phyloP scores from a whole-genome alignment of 106 monocot species.

The Apostasia shenzhenica region DNA sequence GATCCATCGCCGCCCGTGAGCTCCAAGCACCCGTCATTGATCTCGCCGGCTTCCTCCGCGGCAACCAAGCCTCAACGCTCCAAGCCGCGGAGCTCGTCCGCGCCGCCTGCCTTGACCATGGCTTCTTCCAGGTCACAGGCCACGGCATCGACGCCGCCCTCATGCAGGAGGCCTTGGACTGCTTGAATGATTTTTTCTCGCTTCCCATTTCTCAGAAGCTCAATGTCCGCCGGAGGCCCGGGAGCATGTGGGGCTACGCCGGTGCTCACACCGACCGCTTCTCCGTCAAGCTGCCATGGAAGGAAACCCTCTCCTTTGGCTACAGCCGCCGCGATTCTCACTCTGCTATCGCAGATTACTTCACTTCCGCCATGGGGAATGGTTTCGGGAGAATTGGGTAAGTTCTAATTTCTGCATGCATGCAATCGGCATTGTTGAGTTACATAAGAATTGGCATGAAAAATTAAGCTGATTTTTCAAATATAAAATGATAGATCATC shows the following conservation, averaged over 20 bases:
- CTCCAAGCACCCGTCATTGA: constrained; percentile 39
- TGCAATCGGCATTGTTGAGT: too few species aligned
- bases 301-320: constrained; percentile 53
- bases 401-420: background rate
- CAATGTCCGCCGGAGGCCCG: constrained; percentile 21
- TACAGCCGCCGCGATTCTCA: too few species aligned
- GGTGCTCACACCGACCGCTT: constrained; percentile 52
- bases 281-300: constrained; percentile 51
- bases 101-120: constrained; percentile 26
- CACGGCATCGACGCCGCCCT: constrained; percentile 26
- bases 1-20: constrained; percentile 7
- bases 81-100: constrained; percentile 14
- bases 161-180: constrained; percentile 9
- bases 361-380: constrained; percentile 15
- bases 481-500: too few species aligned
- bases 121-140: constrained; percentile 40
- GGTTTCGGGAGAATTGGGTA: constrained; percentile 45
- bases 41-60: constrained; percentile 22
- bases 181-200: constrained; percentile 39
- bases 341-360: too few species aligned
- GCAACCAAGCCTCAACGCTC: constrained; percentile 11
- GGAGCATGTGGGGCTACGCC: constrained; percentile 48
- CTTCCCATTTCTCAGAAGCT: constrained; percentile 32
- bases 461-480: too few species aligned
- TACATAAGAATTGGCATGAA: too few species aligned